phyloP scores from a whole-genome alignment of 1,284 basidiomycete genomes.

The Amylostereum areolatum region DNA sequence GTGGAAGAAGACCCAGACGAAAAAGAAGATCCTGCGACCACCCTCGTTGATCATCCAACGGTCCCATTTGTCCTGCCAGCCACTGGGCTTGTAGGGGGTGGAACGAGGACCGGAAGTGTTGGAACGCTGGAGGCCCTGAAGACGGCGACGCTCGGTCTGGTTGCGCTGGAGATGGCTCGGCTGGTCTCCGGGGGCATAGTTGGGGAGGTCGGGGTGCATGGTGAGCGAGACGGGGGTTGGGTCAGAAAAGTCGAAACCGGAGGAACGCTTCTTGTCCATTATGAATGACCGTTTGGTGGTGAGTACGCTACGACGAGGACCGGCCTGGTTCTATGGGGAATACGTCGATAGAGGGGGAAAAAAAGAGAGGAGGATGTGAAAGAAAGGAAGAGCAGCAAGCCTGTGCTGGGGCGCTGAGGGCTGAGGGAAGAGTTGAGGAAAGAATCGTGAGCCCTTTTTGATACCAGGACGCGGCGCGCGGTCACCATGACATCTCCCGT shows the following conservation, averaged over 20 bases:
- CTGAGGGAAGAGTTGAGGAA: background rate
- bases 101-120: constrained; percentile 32
- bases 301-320: no score
- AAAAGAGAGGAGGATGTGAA: constrained; percentile 22
- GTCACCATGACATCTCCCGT: no score
- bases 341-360: constrained; percentile 21
- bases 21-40: constrained; percentile 70
- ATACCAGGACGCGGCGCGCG: no score
- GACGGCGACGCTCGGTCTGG: constrained; percentile 68
- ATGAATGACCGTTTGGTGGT: no score
- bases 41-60: constrained; percentile 93
- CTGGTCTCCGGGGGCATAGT: constrained; percentile 26
- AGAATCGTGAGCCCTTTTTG: background rate
- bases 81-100: constrained; percentile 28
- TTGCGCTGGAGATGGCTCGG: constrained; percentile 61
- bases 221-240: constrained; percentile 42
- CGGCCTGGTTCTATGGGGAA: no score
- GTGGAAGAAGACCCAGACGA: constrained; percentile 72
- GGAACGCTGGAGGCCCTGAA: constrained; percentile 73
- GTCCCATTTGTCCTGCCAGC: constrained; percentile 42
- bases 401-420: constrained; percentile 1
- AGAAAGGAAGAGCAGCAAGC: constrained; percentile 12
- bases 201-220: constrained; percentile 46
- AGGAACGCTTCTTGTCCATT: no score
- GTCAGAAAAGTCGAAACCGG: constrained; percentile 70